Base-by-base conservation (phyloP, 2,329 filamentous ascomycete genomes). In the Bipolaris zeicola region DNA sequence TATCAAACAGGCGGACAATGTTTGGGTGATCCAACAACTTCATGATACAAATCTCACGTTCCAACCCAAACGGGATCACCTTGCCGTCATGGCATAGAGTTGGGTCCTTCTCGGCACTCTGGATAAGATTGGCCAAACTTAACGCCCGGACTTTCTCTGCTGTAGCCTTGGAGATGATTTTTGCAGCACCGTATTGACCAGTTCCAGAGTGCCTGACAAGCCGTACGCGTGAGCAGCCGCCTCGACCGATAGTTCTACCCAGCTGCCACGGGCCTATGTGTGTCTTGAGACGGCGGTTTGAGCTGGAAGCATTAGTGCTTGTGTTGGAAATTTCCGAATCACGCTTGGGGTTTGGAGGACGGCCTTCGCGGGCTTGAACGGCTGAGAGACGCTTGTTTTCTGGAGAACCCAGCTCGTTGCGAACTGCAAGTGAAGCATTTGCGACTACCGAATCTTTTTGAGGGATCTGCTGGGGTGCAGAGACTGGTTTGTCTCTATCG, bases 11-110 rank as follows among this genome's bases (percentile, higher is more conserved):
- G 65, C 90, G 91, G 76, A 97, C 93, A 68, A 98, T 94, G 74
- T 98, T 95, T 5, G 89, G 91, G 77, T 99, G 95, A 69, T 96
- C 89, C 58, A 98, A 91, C 55, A 98, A 84, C 78, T 97, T 98
- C 85, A 99, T 92, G 67, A 99, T 96, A 31, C 94, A 92, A 38
- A 99, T 93, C 73, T 99, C 95, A 52, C 95, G 85, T 77, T 98
- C 94, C 59, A 99, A 90, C 1, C 92, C 90, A 68, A 94, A 87
- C 1, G 94, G 94, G 72, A 96, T 92, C 51, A 87, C 85, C 56
- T 89, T 82, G 38, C 87, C 87, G 48, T 85, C 81, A 34, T 82
- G 79, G 28, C 72, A 70, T n/a, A 77, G 57, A 79, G 81, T 36
- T 82, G 82, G 24, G 82, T 85, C 52, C 81, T 78, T 50, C 76